Percentiles rank a stretch among this genome's conserved stretches.
Evolutionary conservation across 768 basidiomycete species (phyloP).

Genomic region (Mycena belliarum): DNA sequence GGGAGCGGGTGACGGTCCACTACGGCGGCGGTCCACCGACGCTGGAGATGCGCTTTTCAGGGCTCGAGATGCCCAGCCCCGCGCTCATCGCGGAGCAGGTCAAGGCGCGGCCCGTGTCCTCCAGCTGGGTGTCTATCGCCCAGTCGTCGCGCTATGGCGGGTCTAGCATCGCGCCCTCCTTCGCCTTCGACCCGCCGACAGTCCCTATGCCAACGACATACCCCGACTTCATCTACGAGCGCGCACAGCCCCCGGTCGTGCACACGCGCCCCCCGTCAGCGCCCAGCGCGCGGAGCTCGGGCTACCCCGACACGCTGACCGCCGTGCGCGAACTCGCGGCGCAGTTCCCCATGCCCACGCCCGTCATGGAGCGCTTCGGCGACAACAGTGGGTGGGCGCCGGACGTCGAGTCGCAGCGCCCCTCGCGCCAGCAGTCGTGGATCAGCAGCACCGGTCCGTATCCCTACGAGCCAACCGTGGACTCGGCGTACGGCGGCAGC

Average conservation of each 20-base stretch:
- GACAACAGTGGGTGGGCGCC: constrained; percentile 6
- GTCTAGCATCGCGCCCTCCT: constrained; percentile 17
- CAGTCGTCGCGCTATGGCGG: constrained; percentile 16
- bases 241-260: not conserved
- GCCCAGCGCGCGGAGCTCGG: constrained; percentile 28
- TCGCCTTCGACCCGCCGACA: constrained; percentile 7
- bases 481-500: not conserved
- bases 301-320: constrained; percentile 42
- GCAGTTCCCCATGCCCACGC: constrained; percentile 45
- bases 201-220: not conserved
- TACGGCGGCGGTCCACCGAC: constrained; percentile 48
- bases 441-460: not conserved
- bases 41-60: constrained; percentile 58
- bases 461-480: not conserved
- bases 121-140: constrained; percentile 21
- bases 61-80: constrained; percentile 43
- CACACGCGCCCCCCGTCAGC: constrained; percentile 17
- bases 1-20: constrained; percentile 52
- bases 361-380: not conserved
- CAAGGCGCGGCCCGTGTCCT: constrained; percentile 27
- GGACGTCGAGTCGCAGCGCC: constrained; percentile 9
- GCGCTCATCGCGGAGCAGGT: constrained; percentile 28
- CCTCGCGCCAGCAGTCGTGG: not conserved
- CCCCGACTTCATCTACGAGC: constrained; percentile 18
- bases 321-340: constrained; percentile 51